Conservation (phyloP, 176 grass and related monocot species). For the Olyra latifolia region DNA sequence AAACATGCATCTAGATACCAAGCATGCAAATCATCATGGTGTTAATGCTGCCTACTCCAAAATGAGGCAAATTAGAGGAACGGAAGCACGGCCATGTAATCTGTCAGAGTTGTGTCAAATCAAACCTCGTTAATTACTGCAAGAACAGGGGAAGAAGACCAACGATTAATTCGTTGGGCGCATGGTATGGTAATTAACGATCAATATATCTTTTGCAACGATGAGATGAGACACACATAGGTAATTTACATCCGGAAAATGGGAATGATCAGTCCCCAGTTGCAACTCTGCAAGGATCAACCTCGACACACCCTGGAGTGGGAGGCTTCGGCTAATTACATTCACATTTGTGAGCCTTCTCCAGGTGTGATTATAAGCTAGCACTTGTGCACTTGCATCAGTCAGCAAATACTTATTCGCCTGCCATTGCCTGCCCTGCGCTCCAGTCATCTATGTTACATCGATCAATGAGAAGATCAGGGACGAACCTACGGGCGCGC, state of each 20-base stretch:
- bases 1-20: not conserved
- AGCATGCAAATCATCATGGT: not conserved
- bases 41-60: not conserved
- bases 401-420: constrained; percentile 36
- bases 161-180: not conserved
- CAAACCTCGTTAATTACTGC: no score
- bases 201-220: constrained; percentile 27
- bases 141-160: not conserved
- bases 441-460: constrained; percentile 37
- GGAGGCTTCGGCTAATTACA: constrained; percentile 40
- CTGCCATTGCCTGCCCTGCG: constrained; percentile 2
- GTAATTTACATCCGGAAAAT: constrained; percentile 27
- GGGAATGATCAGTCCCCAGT: constrained; percentile 24
- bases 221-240: not conserved
- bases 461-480: constrained; percentile 32
- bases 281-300: constrained; percentile 11
- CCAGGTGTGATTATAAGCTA: constrained; percentile 10
- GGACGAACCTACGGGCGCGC: not conserved
- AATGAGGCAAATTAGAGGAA: not conserved
- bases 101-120: not conserved
- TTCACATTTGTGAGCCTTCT: not conserved
- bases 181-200: not conserved
- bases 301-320: not conserved
- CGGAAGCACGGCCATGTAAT: not conserved
- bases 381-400: constrained; percentile 43